Conservation (phyloP, 306 rosid species). For the Gastrolobium villosum region DNA sequence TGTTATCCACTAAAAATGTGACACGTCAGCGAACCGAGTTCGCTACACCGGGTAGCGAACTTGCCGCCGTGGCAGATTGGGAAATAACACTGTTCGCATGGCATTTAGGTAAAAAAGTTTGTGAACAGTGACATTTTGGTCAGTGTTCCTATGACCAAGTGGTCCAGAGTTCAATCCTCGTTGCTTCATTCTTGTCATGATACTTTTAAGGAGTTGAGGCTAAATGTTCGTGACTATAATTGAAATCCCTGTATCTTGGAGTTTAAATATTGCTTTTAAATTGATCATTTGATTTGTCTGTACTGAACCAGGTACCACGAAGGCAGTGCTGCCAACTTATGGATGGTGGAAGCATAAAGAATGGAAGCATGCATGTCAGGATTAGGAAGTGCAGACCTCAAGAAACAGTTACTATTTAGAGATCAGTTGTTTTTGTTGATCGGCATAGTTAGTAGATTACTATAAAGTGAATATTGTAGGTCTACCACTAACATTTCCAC, state of each 20-base stretch:
- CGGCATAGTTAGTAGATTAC: conserved; percentile 35
- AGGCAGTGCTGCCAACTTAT: conserved; percentile 83
- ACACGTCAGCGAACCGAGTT: no score
- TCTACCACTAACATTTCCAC: conserved; percentile 24
- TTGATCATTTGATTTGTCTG: conserved; percentile 50
- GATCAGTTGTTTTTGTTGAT: conserved; percentile 37
- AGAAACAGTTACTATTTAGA: conserved; percentile 68
- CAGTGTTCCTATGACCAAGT: no score
- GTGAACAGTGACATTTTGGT: no score
- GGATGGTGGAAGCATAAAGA: conserved; percentile 59
- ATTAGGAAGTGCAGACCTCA: conserved; percentile 75
- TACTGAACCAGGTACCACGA: conserved; percentile 65
- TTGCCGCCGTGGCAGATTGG: no score
- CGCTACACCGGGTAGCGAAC: no score
- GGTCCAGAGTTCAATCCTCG: no score
- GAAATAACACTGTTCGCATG: no score
- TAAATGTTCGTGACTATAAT: conserved; percentile 9
- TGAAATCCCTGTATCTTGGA: conserved; percentile 12
- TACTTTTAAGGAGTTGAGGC: background rate
- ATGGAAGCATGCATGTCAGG: conserved; percentile 62
- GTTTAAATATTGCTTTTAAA: conserved; percentile 21
- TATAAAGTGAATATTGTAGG: conserved; percentile 40
- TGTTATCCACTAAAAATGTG: no score
- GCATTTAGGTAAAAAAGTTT: no score
- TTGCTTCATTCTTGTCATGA: background rate